Evolutionary conservation across 495 filamentous ascomycete species (phyloP).

Genomic region (Penicillium cosmopolitanum): DNA sequence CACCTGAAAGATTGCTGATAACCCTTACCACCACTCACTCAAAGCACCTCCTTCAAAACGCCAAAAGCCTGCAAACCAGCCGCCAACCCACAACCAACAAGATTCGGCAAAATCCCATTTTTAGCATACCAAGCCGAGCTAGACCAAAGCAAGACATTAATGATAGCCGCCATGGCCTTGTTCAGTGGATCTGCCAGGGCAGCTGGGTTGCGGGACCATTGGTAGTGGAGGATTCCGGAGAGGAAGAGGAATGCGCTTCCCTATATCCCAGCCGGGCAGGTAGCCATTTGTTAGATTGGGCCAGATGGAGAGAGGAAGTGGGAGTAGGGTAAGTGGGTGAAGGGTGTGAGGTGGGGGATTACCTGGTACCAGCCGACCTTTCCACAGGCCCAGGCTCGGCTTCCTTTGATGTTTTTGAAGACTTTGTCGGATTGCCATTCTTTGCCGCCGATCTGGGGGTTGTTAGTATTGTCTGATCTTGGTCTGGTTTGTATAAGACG

Average conservation of each 20-base stretch:
- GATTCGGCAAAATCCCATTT: slow-evolving; percentile 30
- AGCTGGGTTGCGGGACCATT: slow-evolving; percentile 31
- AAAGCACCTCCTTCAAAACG: slow-evolving; percentile 23
- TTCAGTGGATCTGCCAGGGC: slow-evolving; percentile 33
- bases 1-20: no score
- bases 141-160: slow-evolving; percentile 30
- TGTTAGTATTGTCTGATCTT: no score
- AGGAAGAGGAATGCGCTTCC: slow-evolving; percentile 36
- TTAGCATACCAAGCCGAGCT: slow-evolving; percentile 38
- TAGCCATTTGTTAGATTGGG: neutral
- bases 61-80: slow-evolving; percentile 32
- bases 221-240: slow-evolving; percentile 36
- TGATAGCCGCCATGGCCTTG: slow-evolving; percentile 34
- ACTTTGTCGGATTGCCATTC: slow-evolving; percentile 34
- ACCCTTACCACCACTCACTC: no score
- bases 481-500: no score
- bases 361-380: slow-evolving; percentile 40
- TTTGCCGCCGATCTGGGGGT: slow-evolving; percentile 18
- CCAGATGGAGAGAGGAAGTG: neutral
- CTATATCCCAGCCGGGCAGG: neutral
- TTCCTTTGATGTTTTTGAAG: slow-evolving; percentile 28
- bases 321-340: neutral
- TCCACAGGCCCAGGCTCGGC: slow-evolving; percentile 32
- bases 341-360: neutral
- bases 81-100: slow-evolving; percentile 25